Evolutionary conservation across 1,139 yeast species (phyloP), one percentile per base, ranked within the genome.

Genomic region (Entelexis paramagnoliae): DNA sequence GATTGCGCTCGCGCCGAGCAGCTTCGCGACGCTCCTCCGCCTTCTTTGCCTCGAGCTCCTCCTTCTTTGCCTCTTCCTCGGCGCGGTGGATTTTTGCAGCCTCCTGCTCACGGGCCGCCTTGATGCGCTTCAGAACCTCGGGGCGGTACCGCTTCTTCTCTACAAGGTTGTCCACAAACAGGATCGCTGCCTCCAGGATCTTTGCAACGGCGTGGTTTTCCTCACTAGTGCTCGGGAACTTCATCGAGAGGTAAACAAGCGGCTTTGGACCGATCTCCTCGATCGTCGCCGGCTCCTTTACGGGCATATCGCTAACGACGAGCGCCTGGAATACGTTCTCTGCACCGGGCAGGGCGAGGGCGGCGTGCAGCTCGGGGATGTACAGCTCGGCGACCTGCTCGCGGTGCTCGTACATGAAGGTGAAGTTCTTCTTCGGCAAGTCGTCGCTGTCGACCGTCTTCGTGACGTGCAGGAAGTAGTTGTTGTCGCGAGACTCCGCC

Each of bases 361-460:
- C 72, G 52, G 75, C 76, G 36, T 73, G 67, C 43, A 79, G 68
- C 53, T 74, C 77, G 54, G 79, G 73, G 48, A 79, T 73, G 58
- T 76, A 73, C 54, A 83, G 69, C 58, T 78, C 72, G 8, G 81
- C 87, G 61, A 82, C 87, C 68, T 86, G 74, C 66, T 89, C 97
- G 56, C 80, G 76, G 53, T 79, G 79, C 72, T 91, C 98, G 62
- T 86, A 75, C 98, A 91, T 89, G 70, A 80, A 86, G 22, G 88
- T 95, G 65, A 77, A 83, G 36, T 40, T 28, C 48, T 59, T 59
- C 53, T 83, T 78, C 46, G 96, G 96, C 62, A 89, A 72, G 60
- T 76, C 74, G 30, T 76, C 67, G 30, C 88, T 81, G 63, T 81
- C 86, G 38, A 83, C 64, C 39, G 96, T 87, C 62, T 79, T 84